Percentiles rank a stretch among this genome's conserved stretches.
Evolutionary conservation across 192 early-diverging fungal genomes (phyloP).

Genomic region (Spizellomyces punctatus): DNA sequence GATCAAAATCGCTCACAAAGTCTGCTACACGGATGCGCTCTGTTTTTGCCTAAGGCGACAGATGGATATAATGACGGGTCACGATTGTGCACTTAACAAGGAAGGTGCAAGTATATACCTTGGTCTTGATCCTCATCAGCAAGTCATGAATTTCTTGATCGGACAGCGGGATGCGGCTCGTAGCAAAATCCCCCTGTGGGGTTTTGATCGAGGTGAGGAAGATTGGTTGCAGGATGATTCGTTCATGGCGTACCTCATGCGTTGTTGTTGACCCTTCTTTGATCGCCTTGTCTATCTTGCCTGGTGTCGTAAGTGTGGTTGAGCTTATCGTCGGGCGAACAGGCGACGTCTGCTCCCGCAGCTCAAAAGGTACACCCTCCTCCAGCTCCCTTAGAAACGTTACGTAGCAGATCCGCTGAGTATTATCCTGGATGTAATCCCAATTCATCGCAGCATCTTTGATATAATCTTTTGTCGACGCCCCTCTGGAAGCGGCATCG

Average conservation of each 20-base stretch:
- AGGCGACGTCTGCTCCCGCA: slow-evolving; percentile 14
- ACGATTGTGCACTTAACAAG: neutral
- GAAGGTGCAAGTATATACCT: slow-evolving; percentile 20
- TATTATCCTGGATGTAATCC: slow-evolving; percentile 36
- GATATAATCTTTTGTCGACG: neutral
- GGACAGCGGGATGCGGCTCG: slow-evolving; percentile 4
- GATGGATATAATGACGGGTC: neutral
- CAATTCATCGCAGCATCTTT: neutral
- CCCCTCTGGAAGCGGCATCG: neutral
- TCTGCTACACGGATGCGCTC: slow-evolving; percentile 59
- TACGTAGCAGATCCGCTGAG: slow-evolving; percentile 51
- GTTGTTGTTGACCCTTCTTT: neutral
- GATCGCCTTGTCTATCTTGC: neutral
- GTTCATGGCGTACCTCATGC: neutral
- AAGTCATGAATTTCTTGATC: slow-evolving; percentile 33
- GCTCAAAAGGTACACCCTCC: slow-evolving; percentile 21
- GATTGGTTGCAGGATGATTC: neutral
- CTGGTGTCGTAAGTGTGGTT: neutral
- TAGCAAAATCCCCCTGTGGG: neutral
- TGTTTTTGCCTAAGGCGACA: slow-evolving; percentile 45
- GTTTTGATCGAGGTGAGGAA: neutral
- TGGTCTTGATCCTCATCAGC: slow-evolving; percentile 52
- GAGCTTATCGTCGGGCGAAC: neutral
- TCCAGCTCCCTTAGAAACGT: slow-evolving; percentile 51
- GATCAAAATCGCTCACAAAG: slow-evolving; percentile 60